Evolutionary conservation across 73 alveolate genomes (phyloP).

Genomic region (Breviolum minutum): DNA sequence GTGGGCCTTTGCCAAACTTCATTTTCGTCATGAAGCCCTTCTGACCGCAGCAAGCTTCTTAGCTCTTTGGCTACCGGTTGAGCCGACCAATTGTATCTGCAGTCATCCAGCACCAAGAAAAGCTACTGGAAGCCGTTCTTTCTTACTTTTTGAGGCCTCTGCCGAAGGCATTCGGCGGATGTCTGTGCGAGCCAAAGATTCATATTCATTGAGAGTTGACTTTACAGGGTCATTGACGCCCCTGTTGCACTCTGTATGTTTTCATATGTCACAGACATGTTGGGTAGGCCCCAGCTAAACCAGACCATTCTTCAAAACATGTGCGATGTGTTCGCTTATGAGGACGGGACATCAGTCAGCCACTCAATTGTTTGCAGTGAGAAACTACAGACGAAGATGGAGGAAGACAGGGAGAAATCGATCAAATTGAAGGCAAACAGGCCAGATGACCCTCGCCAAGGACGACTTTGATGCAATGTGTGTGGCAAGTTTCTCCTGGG

Average conservation of each 20-base stretch:
- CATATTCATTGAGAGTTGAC: not conserved
- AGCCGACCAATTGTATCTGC: not conserved
- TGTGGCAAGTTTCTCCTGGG: constrained; percentile 64
- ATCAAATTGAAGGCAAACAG: not conserved
- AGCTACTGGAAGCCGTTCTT: too few relatives aligned
- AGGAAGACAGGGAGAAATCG: not conserved
- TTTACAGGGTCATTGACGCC: too few relatives aligned
- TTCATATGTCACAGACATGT: too few relatives aligned
- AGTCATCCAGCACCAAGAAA: not conserved
- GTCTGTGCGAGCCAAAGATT: not conserved
- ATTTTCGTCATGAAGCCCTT: constrained; percentile 19
- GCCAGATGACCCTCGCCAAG: not conserved
- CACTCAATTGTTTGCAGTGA: not conserved
- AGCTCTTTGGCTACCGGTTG: not conserved
- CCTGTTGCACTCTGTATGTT: too few relatives aligned
- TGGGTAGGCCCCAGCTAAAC: too few relatives aligned
- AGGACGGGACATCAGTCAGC: not conserved
- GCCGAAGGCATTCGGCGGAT: constrained; percentile 25
- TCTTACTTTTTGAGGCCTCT: not conserved
- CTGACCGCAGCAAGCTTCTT: not conserved
- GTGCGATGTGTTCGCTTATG: not conserved
- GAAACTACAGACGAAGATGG: not conserved
- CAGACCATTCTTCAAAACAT: not conserved
- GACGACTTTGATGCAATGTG: constrained; percentile 91
- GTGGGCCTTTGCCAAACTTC: constrained; percentile 85